Evolutionary conservation across 768 basidiomycete species (phyloP), one percentile per base, ranked within the genome.

Genomic region (Boletus speciosus): DNA sequence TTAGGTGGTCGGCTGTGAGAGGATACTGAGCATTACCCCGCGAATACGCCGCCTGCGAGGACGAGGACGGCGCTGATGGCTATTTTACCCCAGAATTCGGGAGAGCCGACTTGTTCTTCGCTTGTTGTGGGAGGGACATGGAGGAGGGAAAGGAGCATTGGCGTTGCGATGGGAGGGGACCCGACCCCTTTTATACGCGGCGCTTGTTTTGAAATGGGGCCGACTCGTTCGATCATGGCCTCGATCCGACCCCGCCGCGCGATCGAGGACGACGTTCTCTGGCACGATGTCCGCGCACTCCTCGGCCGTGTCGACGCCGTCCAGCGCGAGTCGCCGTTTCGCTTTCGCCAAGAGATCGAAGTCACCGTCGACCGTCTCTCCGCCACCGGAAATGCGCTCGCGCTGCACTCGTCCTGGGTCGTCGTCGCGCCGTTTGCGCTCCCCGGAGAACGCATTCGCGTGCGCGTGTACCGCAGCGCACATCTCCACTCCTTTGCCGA

Each of bases 31-130:
- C 47, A 7, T 31, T 31, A 90, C 94, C 95, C 95, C 12, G 95
- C 91, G 67, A 98, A 97, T 5, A 94, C 86, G 49, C 95, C 95
- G 3, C 95, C 95, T 0, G 82, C 74, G 2, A 98, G 71, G 7
- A 98, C 93, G 27, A 98, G 77, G 3, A 72, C 66, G 4, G 73
- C 75, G 49, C 88, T 88, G 47, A 93, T 71, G 19, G 78, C 56
- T 31, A 97, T 71, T 65, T 93, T 90, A 54, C 73, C 82, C 77
- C 80, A 90, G 69, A 93, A 97, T 51, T 82, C 81, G 2, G 85
- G 76, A 0, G 86, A 83, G 23, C 80, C 82, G 6, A 68, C 37
- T 0, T 67, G 67, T 21, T 73, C 70, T 12, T 70, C 62, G 27
- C 36, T 51, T 31, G n/a, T 42, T 15, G 19, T 27, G 16, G 36